A percentile compares a stretch with the other conserved stretches of the same genome.
These are phyloP conservation scores for Mortierella hygrophila DNA, from an alignment of 192 early-diverging fungal species.

Conservation along the genomic window DNA sequence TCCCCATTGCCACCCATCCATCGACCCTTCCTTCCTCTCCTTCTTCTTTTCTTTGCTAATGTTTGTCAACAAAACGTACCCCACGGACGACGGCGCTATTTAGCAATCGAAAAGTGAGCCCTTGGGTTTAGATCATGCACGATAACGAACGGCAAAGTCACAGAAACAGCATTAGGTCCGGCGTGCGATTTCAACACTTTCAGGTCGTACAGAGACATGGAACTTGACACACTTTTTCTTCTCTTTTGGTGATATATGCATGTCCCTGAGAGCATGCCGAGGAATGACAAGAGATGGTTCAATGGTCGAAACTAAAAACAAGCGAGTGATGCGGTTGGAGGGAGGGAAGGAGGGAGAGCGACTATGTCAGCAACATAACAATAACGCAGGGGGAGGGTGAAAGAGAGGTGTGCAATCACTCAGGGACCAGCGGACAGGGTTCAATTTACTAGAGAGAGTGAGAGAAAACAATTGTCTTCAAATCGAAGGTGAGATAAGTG, in stretches of 20 bases:
- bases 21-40: not conserved
- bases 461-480: not conserved
- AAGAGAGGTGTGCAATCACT: too few relatives aligned
- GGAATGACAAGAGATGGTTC: not conserved
- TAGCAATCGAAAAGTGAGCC: not conserved
- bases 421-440: not conserved
- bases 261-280: not conserved
- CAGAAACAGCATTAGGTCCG: not conserved
- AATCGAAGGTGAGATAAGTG: not conserved
- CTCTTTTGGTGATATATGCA: not conserved
- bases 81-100: not conserved
- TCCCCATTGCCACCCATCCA: too few relatives aligned
- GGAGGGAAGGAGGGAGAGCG: not conserved
- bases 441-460: not conserved
- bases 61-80: not conserved
- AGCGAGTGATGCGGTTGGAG: too few relatives aligned
- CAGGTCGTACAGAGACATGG: not conserved
- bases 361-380: not conserved
- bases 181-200: not conserved
- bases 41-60: too few relatives aligned
- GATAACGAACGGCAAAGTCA: conserved; percentile 27
- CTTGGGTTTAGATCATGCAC: conserved; percentile 30
- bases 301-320: not conserved
- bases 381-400: not conserved
- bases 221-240: not conserved